These are phyloP conservation scores for Suhomyces canberraensis DNA, from an alignment of 805 yeast species.

Conservation along the genomic window DNA sequence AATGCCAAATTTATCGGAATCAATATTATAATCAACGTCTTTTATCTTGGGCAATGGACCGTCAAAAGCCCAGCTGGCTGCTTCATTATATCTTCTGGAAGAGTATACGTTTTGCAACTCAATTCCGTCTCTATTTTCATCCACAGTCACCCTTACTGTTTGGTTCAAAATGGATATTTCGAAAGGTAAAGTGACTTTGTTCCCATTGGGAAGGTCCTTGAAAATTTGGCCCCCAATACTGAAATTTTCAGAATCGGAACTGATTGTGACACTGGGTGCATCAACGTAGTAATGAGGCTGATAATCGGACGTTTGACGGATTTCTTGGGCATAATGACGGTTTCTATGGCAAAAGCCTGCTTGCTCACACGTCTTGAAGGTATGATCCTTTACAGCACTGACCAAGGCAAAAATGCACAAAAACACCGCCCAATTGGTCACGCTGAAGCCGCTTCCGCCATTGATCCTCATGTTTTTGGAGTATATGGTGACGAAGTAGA, in stretches of 20 bases:
- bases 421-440: not conserved
- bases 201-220: slow-evolving; percentile 33
- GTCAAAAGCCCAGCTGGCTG: slow-evolving; percentile 57
- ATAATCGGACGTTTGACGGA: slow-evolving; percentile 9
- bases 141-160: slow-evolving; percentile 58
- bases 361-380: slow-evolving; percentile 75
- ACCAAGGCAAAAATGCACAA: slow-evolving; percentile 1
- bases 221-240: slow-evolving; percentile 43
- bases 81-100: slow-evolving; percentile 53
- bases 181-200: slow-evolving; percentile 48
- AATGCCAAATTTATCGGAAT: not conserved
- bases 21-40: not conserved
- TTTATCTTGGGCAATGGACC: slow-evolving; percentile 8
- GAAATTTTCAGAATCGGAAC: slow-evolving; percentile 15
- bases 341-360: slow-evolving; percentile 85
- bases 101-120: slow-evolving; percentile 6
- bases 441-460: no score
- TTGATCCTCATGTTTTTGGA: no score
- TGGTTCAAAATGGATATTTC: slow-evolving; percentile 53
- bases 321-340: slow-evolving; percentile 53
- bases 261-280: slow-evolving; percentile 12
- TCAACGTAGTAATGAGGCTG: slow-evolving; percentile 25
- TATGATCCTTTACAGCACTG: slow-evolving; percentile 53
- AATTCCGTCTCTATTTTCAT: slow-evolving; percentile 49
- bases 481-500: no score